These are phyloP conservation scores for Eruca vesicaria DNA, from an alignment of 441 rosid genomes.

Conservation along the genomic window DNA sequence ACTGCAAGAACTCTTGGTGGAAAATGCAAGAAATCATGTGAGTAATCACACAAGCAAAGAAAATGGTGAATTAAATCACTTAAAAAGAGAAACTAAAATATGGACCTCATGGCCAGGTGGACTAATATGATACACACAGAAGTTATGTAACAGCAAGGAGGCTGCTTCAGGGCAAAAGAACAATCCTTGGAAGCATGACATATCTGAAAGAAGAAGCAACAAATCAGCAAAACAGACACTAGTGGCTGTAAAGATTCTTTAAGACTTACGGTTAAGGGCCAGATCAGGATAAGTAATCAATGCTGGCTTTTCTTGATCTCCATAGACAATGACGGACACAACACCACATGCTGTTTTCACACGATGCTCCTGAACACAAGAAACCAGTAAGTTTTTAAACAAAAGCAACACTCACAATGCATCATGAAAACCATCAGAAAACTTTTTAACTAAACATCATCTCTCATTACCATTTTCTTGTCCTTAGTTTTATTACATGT, in stretches of 20 bases:
- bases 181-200: slow-evolving; percentile 80
- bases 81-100: slow-evolving; percentile 33
- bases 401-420: neutral
- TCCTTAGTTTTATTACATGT: slow-evolving; percentile 7
- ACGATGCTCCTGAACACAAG: slow-evolving; percentile 53
- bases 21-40: slow-evolving; percentile 37
- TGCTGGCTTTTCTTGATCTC: slow-evolving; percentile 84
- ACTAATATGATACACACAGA: slow-evolving; percentile 86
- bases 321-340: slow-evolving; percentile 67
- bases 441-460: neutral
- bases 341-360: slow-evolving; percentile 76
- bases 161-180: slow-evolving; percentile 77
- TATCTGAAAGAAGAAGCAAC: slow-evolving; percentile 42
- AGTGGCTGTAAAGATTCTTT: neutral
- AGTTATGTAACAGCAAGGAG: slow-evolving; percentile 73
- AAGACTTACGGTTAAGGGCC: slow-evolving; percentile 74
- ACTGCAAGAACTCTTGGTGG: slow-evolving; percentile 73
- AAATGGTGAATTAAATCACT: neutral
- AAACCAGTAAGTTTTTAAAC: slow-evolving; percentile 14
- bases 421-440: slow-evolving; percentile 3
- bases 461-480: slow-evolving; percentile 11
- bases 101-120: slow-evolving; percentile 94
- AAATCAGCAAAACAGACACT: slow-evolving; percentile 4
- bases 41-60: slow-evolving; percentile 20
- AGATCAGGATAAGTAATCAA: slow-evolving; percentile 83